phyloP scores from a whole-genome alignment of 2,329 filamentous ascomycete species.

The Apiospora arundinis region DNA sequence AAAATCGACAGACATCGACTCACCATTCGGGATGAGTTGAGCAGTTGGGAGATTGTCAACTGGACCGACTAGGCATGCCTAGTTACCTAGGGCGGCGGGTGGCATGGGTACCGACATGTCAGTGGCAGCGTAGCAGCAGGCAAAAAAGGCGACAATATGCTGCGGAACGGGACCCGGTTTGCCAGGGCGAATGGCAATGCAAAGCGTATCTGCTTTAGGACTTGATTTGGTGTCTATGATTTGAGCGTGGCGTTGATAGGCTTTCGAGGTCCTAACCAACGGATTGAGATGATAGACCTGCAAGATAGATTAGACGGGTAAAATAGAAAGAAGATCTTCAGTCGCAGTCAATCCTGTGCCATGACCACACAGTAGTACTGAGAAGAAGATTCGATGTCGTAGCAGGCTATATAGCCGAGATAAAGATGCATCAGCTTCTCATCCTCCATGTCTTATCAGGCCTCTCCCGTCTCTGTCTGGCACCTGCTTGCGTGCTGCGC shows the following conservation, averaged over 20 bases:
- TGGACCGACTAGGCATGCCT: constrained; percentile 49
- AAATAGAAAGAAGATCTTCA: neutral
- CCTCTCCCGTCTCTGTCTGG: neutral
- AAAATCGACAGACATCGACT: constrained; percentile 74
- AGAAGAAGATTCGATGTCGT: neutral
- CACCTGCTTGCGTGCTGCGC: neutral
- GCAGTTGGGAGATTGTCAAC: constrained; percentile 67
- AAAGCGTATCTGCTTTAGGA: neutral
- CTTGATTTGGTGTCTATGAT: neutral
- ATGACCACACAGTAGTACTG: neutral
- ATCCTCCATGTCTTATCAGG: neutral
- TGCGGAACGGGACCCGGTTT: constrained; percentile 17
- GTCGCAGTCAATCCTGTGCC: neutral
- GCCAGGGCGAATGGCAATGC: neutral
- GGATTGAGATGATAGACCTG: neutral
- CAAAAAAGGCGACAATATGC: neutral
- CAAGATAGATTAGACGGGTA: constrained; percentile 13
- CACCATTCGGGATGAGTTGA: constrained; percentile 68
- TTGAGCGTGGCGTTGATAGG: constrained; percentile 19
- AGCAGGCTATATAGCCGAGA: constrained; percentile 3
- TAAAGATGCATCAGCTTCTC: neutral
- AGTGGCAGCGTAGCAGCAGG: constrained; percentile 6
- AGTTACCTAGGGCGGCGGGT: neutral
- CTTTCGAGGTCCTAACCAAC: neutral
- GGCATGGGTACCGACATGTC: constrained; percentile 5